Base-by-base conservation (phyloP, 23 red algal species). In the Cyanidiococcus yangmingshanensis region DNA sequence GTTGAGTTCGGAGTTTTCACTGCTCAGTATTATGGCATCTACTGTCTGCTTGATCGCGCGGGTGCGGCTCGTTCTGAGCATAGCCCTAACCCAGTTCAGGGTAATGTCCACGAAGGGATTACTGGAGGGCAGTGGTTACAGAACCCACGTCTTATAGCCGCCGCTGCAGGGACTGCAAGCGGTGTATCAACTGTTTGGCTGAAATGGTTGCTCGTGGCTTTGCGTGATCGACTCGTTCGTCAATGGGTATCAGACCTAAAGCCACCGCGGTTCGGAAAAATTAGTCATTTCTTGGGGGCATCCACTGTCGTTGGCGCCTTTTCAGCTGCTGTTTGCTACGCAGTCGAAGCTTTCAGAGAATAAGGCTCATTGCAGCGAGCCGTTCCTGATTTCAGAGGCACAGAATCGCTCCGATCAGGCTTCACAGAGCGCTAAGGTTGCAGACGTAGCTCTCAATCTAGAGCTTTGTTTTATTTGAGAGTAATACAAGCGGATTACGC, bases 1-100 rank as follows among this genome's bases (percentile, higher is more conserved):
- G n/a, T 30, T 3, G 63, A 71, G 12, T 71, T 71, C 27, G 32
- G 63, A 12, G n/a, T 71, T 29, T 71, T 71, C 63, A 25, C 32
- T 25, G 63, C 63, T 7, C 63, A 32, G 63, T 71, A 71, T 71
- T 71, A 71, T 35, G 63, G 63, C 3, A 25, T 71, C 3, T 71
- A 25, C 63, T 71, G 63, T 35, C 32, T 35, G 12, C 63, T 71
- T 12, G 63, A 71, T 7, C 63, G 63, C 21, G 3, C 3, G 63
- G 7, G 32, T 30, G 63, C 63, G 32, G 27, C 27, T 29, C 7
- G 45, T 7, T 15, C 45, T 7, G 45, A 54, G 7, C 7, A 54
- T 7, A 54, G 7, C 45, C 45, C 21, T 21, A 21, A 54, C 21
- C 45, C 7, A 7, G 7, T 21, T 21, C 21, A 7, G 7, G 45